These are phyloP conservation scores for Heliosperma pusillum DNA, from an alignment of 148 eudicot species.

Conservation along the genomic window DNA sequence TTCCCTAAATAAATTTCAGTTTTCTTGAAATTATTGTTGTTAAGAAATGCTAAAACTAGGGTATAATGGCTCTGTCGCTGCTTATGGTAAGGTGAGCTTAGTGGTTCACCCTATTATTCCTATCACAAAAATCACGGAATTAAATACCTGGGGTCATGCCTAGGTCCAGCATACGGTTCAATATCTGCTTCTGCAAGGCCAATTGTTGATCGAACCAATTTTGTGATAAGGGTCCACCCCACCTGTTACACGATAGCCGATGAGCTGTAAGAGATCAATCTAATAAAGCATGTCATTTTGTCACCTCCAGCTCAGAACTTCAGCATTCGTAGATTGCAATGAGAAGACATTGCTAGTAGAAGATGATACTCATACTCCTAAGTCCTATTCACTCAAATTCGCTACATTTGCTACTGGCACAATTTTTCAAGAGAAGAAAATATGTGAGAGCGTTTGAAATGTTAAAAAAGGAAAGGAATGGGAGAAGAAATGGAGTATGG, in stretches of 20 bases:
- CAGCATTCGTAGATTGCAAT: not conserved
- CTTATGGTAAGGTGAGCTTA: not conserved
- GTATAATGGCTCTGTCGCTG: conserved; percentile 1
- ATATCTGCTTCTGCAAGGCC: conserved; percentile 71
- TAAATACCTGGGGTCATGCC: conserved; percentile 96
- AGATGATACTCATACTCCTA: too few species aligned
- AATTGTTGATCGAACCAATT: conserved; percentile 87
- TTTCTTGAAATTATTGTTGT: conserved; percentile 6
- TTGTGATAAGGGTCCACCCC: conserved; percentile 98
- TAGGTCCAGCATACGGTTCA: conserved; percentile 77
- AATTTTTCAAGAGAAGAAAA: too few species aligned
- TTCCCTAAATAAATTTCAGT: not conserved
- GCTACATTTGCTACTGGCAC: too few species aligned
- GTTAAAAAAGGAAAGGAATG: too few species aligned
- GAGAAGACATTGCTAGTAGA: conserved; percentile 7
- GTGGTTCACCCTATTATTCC: not conserved
- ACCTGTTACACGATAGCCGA: conserved; percentile 42
- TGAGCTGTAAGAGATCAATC: not conserved
- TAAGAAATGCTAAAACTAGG: not conserved
- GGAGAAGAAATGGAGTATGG: too few species aligned
- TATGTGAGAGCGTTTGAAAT: too few species aligned
- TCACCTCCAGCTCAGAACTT: not conserved
- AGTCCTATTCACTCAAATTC: not conserved
- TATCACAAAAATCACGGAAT: not conserved
- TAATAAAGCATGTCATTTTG: conserved; percentile 4